Evolutionary conservation across 139 green algal genomes (phyloP).

Genomic region (Astrephomene gubernaculifera): DNA sequence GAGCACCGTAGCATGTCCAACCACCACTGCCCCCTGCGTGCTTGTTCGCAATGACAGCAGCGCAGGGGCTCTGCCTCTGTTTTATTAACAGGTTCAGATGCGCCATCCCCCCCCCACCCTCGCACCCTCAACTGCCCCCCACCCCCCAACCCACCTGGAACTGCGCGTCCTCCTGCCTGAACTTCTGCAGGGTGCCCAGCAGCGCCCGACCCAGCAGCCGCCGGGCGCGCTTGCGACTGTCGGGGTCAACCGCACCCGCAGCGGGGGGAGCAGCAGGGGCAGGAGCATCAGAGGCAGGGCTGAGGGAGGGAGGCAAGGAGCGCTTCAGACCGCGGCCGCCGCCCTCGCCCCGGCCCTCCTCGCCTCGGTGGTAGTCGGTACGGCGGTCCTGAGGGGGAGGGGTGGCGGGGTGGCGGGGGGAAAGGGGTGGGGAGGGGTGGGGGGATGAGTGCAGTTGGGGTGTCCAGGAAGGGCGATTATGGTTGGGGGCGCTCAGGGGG

Average conservation of each 20-base stretch:
- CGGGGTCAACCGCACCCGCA: constrained; percentile 22
- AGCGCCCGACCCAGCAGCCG: constrained; percentile 74
- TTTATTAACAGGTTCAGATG: too few relatives aligned
- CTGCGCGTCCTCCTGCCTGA: constrained; percentile 47
- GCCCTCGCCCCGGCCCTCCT: not conserved
- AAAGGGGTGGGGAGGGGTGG: not conserved
- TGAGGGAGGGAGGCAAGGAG: too few relatives aligned
- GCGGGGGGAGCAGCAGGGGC: not conserved
- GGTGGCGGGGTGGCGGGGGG: not conserved
- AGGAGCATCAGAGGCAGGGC: not conserved
- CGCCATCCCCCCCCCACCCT: too few relatives aligned
- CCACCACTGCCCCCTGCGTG: too few relatives aligned
- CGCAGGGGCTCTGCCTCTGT: too few relatives aligned
- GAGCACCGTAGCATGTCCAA: too few relatives aligned
- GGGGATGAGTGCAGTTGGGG: too few relatives aligned
- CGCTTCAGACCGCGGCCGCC: not conserved
- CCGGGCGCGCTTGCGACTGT: constrained; percentile 60
- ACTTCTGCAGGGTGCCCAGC: constrained; percentile 74
- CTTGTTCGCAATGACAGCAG: too few relatives aligned
- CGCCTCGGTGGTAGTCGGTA: not conserved
- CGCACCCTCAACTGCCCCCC: not conserved
- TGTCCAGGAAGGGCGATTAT: too few relatives aligned
- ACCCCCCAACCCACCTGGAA: constrained; percentile 32
- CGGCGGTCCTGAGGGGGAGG: not conserved
- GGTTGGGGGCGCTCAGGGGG: too few relatives aligned